A percentile compares a stretch with the other conserved stretches of the same genome.
phyloP scores from a whole-genome alignment of 2,329 filamentous ascomycete genomes.

The Fusarium humuli region DNA sequence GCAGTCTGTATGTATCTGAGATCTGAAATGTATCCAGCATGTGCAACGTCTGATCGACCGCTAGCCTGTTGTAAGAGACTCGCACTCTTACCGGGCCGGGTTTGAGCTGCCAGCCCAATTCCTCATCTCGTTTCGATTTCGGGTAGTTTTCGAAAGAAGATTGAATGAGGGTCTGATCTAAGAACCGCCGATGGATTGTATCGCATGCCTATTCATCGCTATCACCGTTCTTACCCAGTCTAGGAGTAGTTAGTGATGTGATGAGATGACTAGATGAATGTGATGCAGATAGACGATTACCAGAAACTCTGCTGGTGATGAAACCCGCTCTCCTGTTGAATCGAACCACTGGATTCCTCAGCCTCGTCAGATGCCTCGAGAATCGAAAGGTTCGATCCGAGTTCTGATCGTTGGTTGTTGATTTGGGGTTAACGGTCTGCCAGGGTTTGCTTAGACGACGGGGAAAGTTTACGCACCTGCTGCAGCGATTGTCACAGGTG shows the following conservation, averaged over 20 bases:
- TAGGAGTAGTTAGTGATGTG: constrained; percentile 36
- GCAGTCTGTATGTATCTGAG: constrained; percentile 20
- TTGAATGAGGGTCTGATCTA: neutral
- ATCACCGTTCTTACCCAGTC: constrained; percentile 14
- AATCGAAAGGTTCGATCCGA: constrained; percentile 46
- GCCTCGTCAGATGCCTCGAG: constrained; percentile 44
- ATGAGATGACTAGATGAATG: constrained; percentile 25
- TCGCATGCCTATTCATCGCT: neutral
- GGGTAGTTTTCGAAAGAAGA: constrained; percentile 11
- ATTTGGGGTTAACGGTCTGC: constrained; percentile 10
- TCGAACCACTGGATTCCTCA: constrained; percentile 40
- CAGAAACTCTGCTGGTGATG: constrained; percentile 7
- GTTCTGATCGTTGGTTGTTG: constrained; percentile 27
- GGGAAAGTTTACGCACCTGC: constrained; percentile 36
- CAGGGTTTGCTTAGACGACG: constrained; percentile 29
- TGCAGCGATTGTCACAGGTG: constrained; percentile 43
- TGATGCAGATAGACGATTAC: constrained; percentile 22
- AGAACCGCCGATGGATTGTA: neutral
- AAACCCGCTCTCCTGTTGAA: constrained; percentile 30
- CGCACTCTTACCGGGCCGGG: constrained; percentile 39
- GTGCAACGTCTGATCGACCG: constrained; percentile 42
- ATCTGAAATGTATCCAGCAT: constrained; percentile 38
- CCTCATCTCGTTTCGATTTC: constrained; percentile 17
- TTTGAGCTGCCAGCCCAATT: constrained; percentile 33
- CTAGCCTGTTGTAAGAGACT: constrained; percentile 37